A percentile compares a stretch with the other conserved stretches of the same genome.
Evolutionary conservation across 257 asterid genomes (phyloP).

Genomic region (Rhazya stricta): DNA sequence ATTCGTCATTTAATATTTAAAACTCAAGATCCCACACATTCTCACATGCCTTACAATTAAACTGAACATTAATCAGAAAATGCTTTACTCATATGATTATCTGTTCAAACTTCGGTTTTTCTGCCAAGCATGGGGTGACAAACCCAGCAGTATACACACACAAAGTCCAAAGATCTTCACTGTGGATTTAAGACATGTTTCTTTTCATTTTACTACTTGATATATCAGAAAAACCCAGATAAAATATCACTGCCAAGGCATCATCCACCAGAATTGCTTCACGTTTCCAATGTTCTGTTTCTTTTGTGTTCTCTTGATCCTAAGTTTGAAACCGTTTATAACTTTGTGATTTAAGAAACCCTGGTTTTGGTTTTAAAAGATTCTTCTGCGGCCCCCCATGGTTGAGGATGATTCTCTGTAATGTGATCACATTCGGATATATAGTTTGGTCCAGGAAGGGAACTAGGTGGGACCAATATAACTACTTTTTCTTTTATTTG

Average conservation of each 20-base stretch:
- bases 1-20: constrained; percentile 44
- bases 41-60: constrained; percentile 56
- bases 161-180: constrained; percentile 41
- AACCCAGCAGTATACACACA: no score
- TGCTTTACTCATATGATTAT: constrained; percentile 11
- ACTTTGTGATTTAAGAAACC: neutral
- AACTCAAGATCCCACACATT: constrained; percentile 39
- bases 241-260: neutral
- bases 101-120: constrained; percentile 11
- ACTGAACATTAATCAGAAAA: constrained; percentile 24
- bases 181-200: constrained; percentile 13
- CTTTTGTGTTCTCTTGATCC: neutral
- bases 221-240: constrained; percentile 1
- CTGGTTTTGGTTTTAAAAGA: neutral
- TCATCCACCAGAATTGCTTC: neutral
- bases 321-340: neutral
- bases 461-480: no score
- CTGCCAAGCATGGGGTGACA: no score
- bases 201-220: constrained; percentile 14
- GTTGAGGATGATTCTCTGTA: no score
- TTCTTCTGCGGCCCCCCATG: no score
- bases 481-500: no score
- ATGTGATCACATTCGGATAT: neutral
- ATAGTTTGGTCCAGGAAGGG: neutral
- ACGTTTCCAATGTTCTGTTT: neutral